phyloP scores from a whole-genome alignment of 2,329 filamentous ascomycete genomes.

The Fonsecaea monophora region DNA sequence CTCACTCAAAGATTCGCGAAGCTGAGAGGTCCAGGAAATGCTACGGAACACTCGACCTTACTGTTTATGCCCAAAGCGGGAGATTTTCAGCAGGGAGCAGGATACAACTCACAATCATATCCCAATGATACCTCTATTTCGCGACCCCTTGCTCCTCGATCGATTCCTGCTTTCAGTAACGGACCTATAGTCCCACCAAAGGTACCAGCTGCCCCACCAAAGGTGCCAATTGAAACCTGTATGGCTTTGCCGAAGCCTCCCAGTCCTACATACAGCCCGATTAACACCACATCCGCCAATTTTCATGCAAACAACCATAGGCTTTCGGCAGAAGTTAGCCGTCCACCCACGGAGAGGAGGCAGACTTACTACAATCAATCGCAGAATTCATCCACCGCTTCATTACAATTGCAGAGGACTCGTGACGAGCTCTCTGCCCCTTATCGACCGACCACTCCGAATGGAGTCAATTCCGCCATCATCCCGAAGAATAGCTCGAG shows the following conservation, averaged over 20 bases:
- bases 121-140: constrained; percentile 39
- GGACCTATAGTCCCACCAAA: constrained; percentile 51
- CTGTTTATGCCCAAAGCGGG: constrained; percentile 36
- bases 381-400: constrained; percentile 45
- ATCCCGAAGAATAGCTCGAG: constrained; percentile 52
- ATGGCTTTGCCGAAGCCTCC: constrained; percentile 55
- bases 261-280: constrained; percentile 57
- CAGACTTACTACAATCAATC: constrained; percentile 46
- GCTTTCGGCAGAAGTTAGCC: constrained; percentile 51
- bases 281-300: constrained; percentile 50
- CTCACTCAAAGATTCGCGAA: constrained; percentile 39
- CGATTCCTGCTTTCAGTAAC: constrained; percentile 46
- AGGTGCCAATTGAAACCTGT: constrained; percentile 47
- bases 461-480: constrained; percentile 48
- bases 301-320: constrained; percentile 49
- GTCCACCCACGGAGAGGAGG: constrained; percentile 42
- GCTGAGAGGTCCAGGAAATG: constrained; percentile 34
- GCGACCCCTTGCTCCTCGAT: constrained; percentile 52
- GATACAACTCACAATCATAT: constrained; percentile 26
- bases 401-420: constrained; percentile 46
- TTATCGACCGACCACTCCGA: constrained; percentile 54
- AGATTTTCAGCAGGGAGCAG: constrained; percentile 31
- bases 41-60: constrained; percentile 15
- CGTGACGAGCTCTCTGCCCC: constrained; percentile 47
- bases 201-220: constrained; percentile 47